Conservation (phyloP, 1,139 yeast genomes). For the Candida tunisiensis region DNA sequence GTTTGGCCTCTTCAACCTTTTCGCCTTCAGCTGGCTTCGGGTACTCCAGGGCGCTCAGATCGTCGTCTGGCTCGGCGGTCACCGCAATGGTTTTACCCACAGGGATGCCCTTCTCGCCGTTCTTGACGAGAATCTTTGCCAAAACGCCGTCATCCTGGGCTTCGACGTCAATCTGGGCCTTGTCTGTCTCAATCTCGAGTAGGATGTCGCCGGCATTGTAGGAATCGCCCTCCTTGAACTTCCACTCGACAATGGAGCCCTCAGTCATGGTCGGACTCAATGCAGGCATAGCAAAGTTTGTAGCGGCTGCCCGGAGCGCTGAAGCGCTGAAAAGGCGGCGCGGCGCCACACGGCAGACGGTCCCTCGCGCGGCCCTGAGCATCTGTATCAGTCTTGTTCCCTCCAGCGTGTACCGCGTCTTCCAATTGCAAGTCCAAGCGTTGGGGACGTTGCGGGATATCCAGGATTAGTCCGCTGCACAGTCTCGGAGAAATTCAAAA, state of each 20-base stretch:
- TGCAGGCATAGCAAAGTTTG: constrained; percentile 83
- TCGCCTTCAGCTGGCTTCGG: constrained; percentile 11
- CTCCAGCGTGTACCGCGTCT: too few species aligned
- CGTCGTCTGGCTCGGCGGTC: constrained; percentile 80
- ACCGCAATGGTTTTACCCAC: constrained; percentile 89
- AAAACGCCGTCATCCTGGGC: constrained; percentile 84
- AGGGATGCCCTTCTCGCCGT: constrained; percentile 62
- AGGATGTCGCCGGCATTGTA: constrained; percentile 77
- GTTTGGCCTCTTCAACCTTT: constrained; percentile 8
- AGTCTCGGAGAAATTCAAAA: too few species aligned
- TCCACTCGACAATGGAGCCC: constrained; percentile 96
- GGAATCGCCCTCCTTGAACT: constrained; percentile 62
- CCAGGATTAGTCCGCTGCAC: too few species aligned
- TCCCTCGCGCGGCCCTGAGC: background rate
- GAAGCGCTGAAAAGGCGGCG: constrained; percentile 1
- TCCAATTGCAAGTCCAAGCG: too few species aligned
- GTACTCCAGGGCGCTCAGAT: constrained; percentile 40
- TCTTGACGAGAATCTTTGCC: constrained; percentile 53
- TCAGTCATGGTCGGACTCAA: constrained; percentile 99
- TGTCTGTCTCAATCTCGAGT: constrained; percentile 84
- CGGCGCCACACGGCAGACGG: background rate
- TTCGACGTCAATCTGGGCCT: constrained; percentile 85
- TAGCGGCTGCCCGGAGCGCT: constrained; percentile 22
- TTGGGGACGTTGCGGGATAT: too few species aligned
- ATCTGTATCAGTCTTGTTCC: background rate